A percentile compares a stretch with the other conserved stretches of the same genome.
Evolutionary conservation across 345 rosid species (phyloP).

Genomic region (Euphorbia peplus): DNA sequence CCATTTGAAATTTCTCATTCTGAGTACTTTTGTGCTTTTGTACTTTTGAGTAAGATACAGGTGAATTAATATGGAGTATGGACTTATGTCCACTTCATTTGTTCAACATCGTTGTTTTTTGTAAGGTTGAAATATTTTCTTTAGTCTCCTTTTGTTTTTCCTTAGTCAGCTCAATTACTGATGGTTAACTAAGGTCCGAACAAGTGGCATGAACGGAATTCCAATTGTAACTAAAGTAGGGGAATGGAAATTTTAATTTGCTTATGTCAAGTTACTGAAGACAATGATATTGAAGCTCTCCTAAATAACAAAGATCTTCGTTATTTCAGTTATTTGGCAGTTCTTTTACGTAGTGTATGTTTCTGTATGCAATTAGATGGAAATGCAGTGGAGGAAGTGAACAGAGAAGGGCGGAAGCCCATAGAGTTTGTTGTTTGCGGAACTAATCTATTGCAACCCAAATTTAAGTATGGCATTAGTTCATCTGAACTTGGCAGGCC

Average conservation of each 20-base stretch:
- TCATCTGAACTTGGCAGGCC: background rate
- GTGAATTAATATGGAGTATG: too few relatives aligned
- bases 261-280: too few relatives aligned
- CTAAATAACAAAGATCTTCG: too few relatives aligned
- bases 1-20: background rate
- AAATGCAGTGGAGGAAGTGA: constrained; percentile 53
- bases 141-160: too few relatives aligned
- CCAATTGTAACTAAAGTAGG: too few relatives aligned
- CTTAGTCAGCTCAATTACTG: too few relatives aligned
- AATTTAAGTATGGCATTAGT: constrained; percentile 55
- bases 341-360: constrained; percentile 1
- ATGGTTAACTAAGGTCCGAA: too few relatives aligned
- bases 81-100: background rate
- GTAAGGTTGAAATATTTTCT: too few relatives aligned
- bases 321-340: background rate
- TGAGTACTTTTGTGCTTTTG: too few relatives aligned
- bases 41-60: background rate
- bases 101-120: too few relatives aligned
- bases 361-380: constrained; percentile 44
- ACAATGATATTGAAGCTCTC: background rate
- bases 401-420: constrained; percentile 53
- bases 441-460: constrained; percentile 63
- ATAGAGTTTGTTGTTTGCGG: constrained; percentile 87
- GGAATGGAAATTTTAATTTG: too few relatives aligned
- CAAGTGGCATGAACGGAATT: too few relatives aligned